A percentile compares a stretch with the other conserved stretches of the same genome.
These are phyloP conservation scores for Halocafeteria seosinensis DNA, from an alignment of 108 stramenopile species.

Conservation along the genomic window DNA sequence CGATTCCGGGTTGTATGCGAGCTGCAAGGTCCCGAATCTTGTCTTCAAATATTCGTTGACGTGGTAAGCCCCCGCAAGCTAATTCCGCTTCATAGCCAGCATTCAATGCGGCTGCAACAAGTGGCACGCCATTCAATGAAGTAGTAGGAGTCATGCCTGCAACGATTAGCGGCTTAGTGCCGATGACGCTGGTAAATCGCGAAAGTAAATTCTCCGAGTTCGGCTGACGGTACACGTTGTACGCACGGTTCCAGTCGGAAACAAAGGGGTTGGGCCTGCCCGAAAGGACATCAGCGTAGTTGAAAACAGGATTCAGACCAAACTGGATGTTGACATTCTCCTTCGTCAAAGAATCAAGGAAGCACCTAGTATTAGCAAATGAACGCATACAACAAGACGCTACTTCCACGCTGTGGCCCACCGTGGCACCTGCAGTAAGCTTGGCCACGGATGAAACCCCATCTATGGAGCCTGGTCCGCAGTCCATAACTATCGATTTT, in stretches of 20 bases:
- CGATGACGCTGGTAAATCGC: slow-evolving; percentile 3
- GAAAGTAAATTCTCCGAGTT: slow-evolving; percentile 4
- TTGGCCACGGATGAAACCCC: too few relatives aligned
- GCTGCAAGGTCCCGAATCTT: background rate
- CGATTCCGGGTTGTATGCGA: slow-evolving; percentile 4
- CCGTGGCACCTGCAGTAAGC: too few relatives aligned
- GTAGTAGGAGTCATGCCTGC: slow-evolving; percentile 17
- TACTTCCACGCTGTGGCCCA: too few relatives aligned
- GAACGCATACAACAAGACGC: too few relatives aligned
- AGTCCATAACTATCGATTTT: too few relatives aligned
- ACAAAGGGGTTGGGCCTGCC: background rate
- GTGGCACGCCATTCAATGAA: slow-evolving; percentile 4
- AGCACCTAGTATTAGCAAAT: too few relatives aligned
- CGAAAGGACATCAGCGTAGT: background rate
- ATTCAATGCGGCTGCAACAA: slow-evolving; percentile 8
- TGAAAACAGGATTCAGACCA: background rate
- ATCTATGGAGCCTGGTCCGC: too few relatives aligned
- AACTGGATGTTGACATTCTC: background rate
- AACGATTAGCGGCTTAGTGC: slow-evolving; percentile 5
- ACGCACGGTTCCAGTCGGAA: background rate
- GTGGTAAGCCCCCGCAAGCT: slow-evolving; percentile 9
- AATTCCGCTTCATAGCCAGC: slow-evolving; percentile 12
- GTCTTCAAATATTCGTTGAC: background rate
- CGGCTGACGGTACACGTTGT: background rate
- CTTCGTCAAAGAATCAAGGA: background rate